These are phyloP conservation scores for Dichotomocladium elegans DNA, from an alignment of 371 early-diverging fungal genomes.

Conservation along the genomic window DNA sequence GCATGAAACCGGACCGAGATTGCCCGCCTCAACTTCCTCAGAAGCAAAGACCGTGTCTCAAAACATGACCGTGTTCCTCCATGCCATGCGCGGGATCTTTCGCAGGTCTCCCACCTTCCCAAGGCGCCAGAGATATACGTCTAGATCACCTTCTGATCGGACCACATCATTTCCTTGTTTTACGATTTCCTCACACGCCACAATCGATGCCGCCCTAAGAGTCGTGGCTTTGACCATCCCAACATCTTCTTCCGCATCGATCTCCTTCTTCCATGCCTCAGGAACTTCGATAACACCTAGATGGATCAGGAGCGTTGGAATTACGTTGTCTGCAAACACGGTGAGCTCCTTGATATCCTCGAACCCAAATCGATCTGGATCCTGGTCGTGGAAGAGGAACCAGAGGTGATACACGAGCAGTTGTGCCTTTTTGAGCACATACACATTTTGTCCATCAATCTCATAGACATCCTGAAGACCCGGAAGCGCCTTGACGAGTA, in stretches of 20 bases:
- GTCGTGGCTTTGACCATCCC: conserved; percentile 47
- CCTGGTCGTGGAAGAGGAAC: conserved; percentile 38
- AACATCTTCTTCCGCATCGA: conserved; percentile 48
- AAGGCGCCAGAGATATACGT: conserved; percentile 67
- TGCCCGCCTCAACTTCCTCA: no score
- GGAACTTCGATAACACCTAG: conserved; percentile 54
- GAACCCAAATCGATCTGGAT: conserved; percentile 57
- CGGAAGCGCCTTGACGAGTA: conserved; percentile 59
- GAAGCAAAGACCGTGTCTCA: conserved; percentile 21
- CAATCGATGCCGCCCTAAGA: conserved; percentile 68
- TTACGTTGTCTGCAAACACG: conserved; percentile 71
- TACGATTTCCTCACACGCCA: conserved; percentile 63
- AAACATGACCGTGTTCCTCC: conserved; percentile 67
- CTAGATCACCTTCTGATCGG: conserved; percentile 49
- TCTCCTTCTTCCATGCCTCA: conserved; percentile 42
- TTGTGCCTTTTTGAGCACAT: conserved; percentile 66
- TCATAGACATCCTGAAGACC: conserved; percentile 61
- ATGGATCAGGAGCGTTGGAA: conserved; percentile 63
- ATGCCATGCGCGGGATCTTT: conserved; percentile 55
- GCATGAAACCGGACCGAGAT: no score
- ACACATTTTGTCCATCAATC: conserved; percentile 48
- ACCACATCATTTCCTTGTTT: conserved; percentile 15
- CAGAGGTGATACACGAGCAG: conserved; percentile 58
- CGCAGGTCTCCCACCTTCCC: conserved; percentile 67
- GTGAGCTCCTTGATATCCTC: conserved; percentile 60